Conservation (phyloP, 176 grass and related monocot genomes). For the Zea luxurians region DNA sequence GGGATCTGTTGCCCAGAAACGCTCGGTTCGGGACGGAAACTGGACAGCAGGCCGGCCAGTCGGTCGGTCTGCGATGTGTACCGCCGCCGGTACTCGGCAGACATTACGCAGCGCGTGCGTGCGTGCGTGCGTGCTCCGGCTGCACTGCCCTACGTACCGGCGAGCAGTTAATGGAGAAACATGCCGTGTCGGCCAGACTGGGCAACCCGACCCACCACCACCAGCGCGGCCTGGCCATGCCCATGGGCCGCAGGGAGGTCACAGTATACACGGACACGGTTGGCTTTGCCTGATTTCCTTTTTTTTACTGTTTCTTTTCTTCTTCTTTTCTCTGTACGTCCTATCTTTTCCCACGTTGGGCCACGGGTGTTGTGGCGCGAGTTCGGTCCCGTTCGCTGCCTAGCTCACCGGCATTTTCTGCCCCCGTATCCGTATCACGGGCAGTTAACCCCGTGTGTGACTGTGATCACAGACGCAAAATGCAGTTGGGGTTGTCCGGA, state of each 20-base stretch:
- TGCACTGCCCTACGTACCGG: neutral
- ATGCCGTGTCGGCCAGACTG: constrained; percentile 43
- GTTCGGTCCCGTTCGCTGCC: neutral
- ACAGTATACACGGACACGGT: neutral
- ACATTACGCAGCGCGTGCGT: neutral
- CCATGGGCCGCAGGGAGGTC: neutral
- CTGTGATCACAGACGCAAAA: neutral
- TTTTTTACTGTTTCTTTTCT: neutral
- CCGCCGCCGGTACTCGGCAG: neutral
- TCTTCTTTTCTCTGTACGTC: neutral
- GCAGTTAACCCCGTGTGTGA: neutral
- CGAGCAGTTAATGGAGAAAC: constrained; percentile 40
- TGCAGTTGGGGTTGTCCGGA: neutral
- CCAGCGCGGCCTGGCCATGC: too few species aligned
- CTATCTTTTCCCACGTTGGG: neutral
- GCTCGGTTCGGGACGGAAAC: neutral
- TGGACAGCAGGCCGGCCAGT: neutral
- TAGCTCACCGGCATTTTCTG: neutral
- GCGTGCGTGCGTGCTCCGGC: neutral
- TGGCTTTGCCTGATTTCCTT: neutral
- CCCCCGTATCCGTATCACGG: neutral
- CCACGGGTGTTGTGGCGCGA: constrained; percentile 9
- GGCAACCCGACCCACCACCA: neutral
- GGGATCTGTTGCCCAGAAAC: neutral
- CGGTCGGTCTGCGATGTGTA: neutral